These are phyloP conservation scores for Candida freyschussii DNA, from an alignment of 1,139 yeast genomes.

Conservation along the genomic window DNA sequence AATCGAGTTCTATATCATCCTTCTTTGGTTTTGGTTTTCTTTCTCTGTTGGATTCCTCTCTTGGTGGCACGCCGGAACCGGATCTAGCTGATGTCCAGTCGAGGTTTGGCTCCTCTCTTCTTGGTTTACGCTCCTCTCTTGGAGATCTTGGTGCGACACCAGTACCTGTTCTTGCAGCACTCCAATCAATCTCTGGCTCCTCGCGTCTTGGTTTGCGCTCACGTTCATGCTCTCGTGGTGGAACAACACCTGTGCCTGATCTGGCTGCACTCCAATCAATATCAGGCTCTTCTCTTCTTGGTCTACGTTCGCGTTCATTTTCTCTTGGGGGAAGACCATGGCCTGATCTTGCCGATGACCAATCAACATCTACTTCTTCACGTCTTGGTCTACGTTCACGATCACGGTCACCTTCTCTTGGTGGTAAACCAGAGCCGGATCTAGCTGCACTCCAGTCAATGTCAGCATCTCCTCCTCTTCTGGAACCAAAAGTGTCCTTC, in stretches of 20 bases:
- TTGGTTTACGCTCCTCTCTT: constrained; percentile 29
- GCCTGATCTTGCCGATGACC: constrained; percentile 34
- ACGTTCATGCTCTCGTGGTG: constrained; percentile 32
- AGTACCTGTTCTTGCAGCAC: constrained; percentile 28
- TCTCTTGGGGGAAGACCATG: constrained; percentile 27
- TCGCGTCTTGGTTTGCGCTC: constrained; percentile 33
- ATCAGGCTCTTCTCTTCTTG: constrained; percentile 39
- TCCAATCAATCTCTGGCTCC: constrained; percentile 45
- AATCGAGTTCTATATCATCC: constrained; percentile 41
- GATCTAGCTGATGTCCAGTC: constrained; percentile 40
- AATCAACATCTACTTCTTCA: constrained; percentile 44
- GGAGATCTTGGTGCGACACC: constrained; percentile 27
- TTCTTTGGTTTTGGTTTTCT: constrained; percentile 30
- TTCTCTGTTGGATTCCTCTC: constrained; percentile 21
- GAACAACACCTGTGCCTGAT: constrained; percentile 25
- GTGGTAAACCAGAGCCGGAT: constrained; percentile 29
- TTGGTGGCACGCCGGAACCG: constrained; percentile 22
- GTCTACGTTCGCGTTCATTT: constrained; percentile 20
- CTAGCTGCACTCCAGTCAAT: constrained; percentile 42
- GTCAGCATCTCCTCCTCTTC: constrained; percentile 38
- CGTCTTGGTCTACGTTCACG: constrained; percentile 29
- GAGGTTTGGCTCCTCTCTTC: constrained; percentile 39
- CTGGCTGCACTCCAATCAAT: constrained; percentile 42
- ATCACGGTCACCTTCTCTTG: constrained; percentile 31
- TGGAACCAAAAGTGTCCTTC: constrained; percentile 37